Base-by-base conservation (phyloP, 2,329 filamentous ascomycete genomes). In the Knufia petricola region DNA sequence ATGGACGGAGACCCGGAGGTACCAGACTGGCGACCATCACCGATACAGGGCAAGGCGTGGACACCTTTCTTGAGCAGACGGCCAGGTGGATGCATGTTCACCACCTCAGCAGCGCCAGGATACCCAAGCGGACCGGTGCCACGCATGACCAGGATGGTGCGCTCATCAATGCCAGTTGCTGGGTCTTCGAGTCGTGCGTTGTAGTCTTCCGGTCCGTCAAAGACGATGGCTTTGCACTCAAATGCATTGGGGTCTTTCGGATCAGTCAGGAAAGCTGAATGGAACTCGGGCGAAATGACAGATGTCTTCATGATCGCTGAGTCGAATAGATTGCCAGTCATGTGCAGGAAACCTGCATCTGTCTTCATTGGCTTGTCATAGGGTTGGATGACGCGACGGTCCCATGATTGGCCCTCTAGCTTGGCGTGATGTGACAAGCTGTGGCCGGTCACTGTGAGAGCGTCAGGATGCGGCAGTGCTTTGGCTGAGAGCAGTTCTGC, bases 1-100 rank as follows among this genome's bases (percentile, higher is more conserved):
- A 78, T 77, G 0, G 72, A 75, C 1, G 74, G 75, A 2, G 70
- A 74, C 0, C 70, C 73, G 2, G 74, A 77, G 2, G 75, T 78
- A 26, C 75, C 74, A 6, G 72, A 76, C 56, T 77, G 75, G 40
- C 75, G 63, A 1, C 74, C 75, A 55, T 78, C 74, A 4, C 75
- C 75, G 50, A 78, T 72, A 49, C 72, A 75, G 6, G 70, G 68
- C 41, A 77, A 59, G 39, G 71, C 64, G 53, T 65, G 58, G 50
- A 76, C 60, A 44, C 75, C 69, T 56, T 71, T 58, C 52, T 66
- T 66, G 37, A 75, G 55, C 3, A 74, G 63, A 45, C 66, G 62
- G 21, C 62, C 64, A 1, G 72, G 72, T 21, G 71, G 67, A 45
- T 71, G 70, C 70, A 74, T 75, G 58, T 75, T 75, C 49, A 75